Percentiles rank a stretch among this genome's conserved stretches.
Evolutionary conservation across 2,329 filamentous ascomycete genomes (phyloP).

Genomic region (Pseudogymnoascus sp.): DNA sequence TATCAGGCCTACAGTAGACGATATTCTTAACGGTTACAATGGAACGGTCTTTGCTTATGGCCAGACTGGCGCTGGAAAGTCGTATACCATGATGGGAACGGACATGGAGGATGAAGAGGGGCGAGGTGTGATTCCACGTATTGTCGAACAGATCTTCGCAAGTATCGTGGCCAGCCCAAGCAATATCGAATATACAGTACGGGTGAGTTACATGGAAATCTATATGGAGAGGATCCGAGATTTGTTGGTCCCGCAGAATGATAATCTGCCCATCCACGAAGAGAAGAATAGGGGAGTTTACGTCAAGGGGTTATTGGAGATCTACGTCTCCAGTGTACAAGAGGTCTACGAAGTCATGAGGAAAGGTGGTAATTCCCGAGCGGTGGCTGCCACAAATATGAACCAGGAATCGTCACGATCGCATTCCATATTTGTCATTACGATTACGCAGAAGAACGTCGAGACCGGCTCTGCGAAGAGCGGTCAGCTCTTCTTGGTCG

Average conservation of each 20-base stretch:
- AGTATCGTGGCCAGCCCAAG: slow-evolving; percentile 87
- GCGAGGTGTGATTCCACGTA: slow-evolving; percentile 92
- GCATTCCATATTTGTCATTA: slow-evolving; percentile 96
- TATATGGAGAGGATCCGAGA: slow-evolving; percentile 99
- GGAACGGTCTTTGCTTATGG: slow-evolving; percentile 98
- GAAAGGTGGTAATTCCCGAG: slow-evolving; percentile 78
- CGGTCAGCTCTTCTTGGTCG: slow-evolving; percentile 92
- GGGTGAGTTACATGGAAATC: slow-evolving; percentile 99
- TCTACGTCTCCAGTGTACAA: slow-evolving; percentile 90
- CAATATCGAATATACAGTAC: slow-evolving; percentile 97
- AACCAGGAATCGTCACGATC: slow-evolving; percentile 97
- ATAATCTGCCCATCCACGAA: slow-evolving; percentile 95
- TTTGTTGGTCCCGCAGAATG: slow-evolving; percentile 83
- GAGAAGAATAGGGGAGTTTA: slow-evolving; percentile 95
- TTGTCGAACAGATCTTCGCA: slow-evolving; percentile 94
- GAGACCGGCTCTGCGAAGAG: slow-evolving; percentile 95
- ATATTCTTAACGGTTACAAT: slow-evolving; percentile 98
- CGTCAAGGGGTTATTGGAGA: slow-evolving; percentile 88
- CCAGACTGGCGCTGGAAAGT: slow-evolving; percentile 97
- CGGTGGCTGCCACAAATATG: slow-evolving; percentile 98
- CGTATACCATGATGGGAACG: slow-evolving; percentile 97
- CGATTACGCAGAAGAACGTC: slow-evolving; percentile 94
- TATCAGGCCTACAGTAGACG: slow-evolving; percentile 90
- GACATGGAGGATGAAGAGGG: slow-evolving; percentile 85
- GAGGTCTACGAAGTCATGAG: slow-evolving; percentile 97